A percentile compares a stretch with the other conserved stretches of the same genome.
Evolutionary conservation across 2,329 filamentous ascomycete genomes (phyloP).

Genomic region (Ascochyta koolunga): DNA sequence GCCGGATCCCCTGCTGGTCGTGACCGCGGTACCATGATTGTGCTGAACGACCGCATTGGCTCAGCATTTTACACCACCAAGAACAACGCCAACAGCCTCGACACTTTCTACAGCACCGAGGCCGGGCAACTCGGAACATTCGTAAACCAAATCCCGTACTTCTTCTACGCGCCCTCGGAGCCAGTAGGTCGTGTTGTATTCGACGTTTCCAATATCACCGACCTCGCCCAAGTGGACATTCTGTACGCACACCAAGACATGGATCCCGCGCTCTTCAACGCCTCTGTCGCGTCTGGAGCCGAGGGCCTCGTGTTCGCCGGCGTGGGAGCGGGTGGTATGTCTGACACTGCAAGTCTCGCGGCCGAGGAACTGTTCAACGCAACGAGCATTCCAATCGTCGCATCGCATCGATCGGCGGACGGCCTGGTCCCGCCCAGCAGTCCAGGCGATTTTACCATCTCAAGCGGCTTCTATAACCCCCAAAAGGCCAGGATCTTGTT

Average conservation of each 20-base stretch:
- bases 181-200: constrained; percentile 52
- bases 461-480: constrained; percentile 62
- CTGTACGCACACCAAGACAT: constrained; percentile 63
- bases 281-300: constrained; percentile 58
- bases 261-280: constrained; percentile 55
- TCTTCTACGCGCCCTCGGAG: constrained; percentile 62
- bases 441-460: constrained; percentile 44
- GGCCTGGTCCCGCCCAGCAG: constrained; percentile 55
- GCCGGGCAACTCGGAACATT: constrained; percentile 62
- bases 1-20: constrained; percentile 55
- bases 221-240: constrained; percentile 63
- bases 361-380: constrained; percentile 54
- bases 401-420: constrained; percentile 58
- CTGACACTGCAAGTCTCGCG: constrained; percentile 32
- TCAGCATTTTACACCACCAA: constrained; percentile 65
- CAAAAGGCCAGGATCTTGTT: constrained; percentile 62
- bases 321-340: constrained; percentile 60
- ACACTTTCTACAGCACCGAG: constrained; percentile 66
- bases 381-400: constrained; percentile 58
- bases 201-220: constrained; percentile 49
- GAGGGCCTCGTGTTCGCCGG: constrained; percentile 63
- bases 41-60: constrained; percentile 67
- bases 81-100: constrained; percentile 66
- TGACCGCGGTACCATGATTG: constrained; percentile 64
- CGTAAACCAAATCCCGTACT: constrained; percentile 63